These are phyloP conservation scores for Xerocomellus intermedius DNA, from an alignment of 768 basidiomycete species.

Conservation along the genomic window DNA sequence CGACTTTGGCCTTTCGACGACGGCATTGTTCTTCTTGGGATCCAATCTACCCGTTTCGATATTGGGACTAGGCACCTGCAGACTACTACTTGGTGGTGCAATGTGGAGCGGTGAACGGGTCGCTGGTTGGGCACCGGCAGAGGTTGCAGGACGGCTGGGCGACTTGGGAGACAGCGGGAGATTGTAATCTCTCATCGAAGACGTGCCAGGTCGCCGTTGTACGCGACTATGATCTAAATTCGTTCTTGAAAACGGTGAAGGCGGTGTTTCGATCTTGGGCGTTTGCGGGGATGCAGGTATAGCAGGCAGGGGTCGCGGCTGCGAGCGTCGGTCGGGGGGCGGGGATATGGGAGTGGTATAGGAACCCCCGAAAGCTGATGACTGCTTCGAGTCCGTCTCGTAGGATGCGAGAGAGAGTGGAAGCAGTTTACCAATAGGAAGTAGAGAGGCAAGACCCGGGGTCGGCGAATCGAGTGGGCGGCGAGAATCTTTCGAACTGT, in stretches of 20 bases:
- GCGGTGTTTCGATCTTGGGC: slow-evolving; percentile 15
- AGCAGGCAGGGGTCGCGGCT: slow-evolving; percentile 19
- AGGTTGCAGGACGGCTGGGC: slow-evolving; percentile 39
- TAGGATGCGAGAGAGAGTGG: slow-evolving; percentile 2
- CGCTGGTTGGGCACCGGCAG: slow-evolving; percentile 30
- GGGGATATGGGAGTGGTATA: slow-evolving; percentile 9
- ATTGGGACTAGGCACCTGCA: slow-evolving; percentile 1
- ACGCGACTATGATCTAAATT: slow-evolving; percentile 17
- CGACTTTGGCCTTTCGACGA: slow-evolving; percentile 23
- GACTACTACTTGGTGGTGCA: not conserved
- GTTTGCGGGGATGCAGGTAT: slow-evolving; percentile 34
- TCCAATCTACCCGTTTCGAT: not conserved
- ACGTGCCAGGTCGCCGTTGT: slow-evolving; percentile 9
- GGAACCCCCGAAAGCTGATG: slow-evolving; percentile 17
- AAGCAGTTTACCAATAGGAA: slow-evolving; percentile 13
- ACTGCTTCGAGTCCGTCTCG: slow-evolving; percentile 24
- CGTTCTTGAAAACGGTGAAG: slow-evolving; percentile 18
- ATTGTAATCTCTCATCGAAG: slow-evolving; percentile 2
- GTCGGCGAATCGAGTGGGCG: slow-evolving; percentile 19
- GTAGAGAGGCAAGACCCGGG: slow-evolving; percentile 7
- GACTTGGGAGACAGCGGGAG: slow-evolving; percentile 13
- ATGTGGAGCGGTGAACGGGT: slow-evolving; percentile 2
- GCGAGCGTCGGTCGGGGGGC: slow-evolving; percentile 9
- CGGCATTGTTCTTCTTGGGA: not conserved
- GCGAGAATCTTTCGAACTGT: slow-evolving; percentile 29